phyloP scores from a whole-genome alignment of 257 asterid genomes.

The Ilex aquifolium region DNA sequence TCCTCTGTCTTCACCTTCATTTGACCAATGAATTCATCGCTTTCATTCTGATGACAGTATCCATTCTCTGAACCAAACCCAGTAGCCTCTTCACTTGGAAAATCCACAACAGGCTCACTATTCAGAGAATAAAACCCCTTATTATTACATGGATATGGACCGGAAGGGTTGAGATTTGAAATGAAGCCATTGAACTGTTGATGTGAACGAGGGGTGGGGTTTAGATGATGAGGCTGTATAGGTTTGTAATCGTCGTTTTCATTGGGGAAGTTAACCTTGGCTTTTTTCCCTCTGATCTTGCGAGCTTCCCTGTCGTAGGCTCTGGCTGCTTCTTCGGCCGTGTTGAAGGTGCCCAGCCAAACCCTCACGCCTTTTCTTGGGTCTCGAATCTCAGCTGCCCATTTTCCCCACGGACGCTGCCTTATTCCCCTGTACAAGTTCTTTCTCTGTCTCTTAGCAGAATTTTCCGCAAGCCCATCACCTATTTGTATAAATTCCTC shows the following conservation, averaged over 20 bases:
- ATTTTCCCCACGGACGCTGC: conserved; percentile 95
- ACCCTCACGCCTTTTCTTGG: conserved; percentile 90
- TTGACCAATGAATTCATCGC: neutral
- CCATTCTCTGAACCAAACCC: conserved; percentile 7
- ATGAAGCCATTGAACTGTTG: neutral
- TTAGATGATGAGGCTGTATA: neutral
- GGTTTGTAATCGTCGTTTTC: conserved; percentile 18
- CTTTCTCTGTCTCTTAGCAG: conserved; percentile 53
- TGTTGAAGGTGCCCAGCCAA: conserved; percentile 84
- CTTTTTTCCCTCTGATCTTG: conserved; percentile 74
- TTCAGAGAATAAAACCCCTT: no score
- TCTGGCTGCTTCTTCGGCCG: conserved; percentile 89
- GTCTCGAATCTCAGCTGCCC: conserved; percentile 97
- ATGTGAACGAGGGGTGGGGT: neutral
- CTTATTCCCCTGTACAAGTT: conserved; percentile 76
- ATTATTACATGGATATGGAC: neutral
- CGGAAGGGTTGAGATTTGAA: neutral
- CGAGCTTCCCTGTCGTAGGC: conserved; percentile 87
- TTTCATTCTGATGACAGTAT: neutral
- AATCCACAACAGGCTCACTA: conserved; percentile 2
- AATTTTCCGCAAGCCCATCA: conserved; percentile 19
- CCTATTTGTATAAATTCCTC: conserved; percentile 25
- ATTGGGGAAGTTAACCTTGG: conserved; percentile 80
- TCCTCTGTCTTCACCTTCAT: neutral
- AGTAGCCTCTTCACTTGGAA: conserved; percentile 1